Evolutionary conservation across 139 green algal genomes (phyloP).

Genomic region (Micractinium conductrix): DNA sequence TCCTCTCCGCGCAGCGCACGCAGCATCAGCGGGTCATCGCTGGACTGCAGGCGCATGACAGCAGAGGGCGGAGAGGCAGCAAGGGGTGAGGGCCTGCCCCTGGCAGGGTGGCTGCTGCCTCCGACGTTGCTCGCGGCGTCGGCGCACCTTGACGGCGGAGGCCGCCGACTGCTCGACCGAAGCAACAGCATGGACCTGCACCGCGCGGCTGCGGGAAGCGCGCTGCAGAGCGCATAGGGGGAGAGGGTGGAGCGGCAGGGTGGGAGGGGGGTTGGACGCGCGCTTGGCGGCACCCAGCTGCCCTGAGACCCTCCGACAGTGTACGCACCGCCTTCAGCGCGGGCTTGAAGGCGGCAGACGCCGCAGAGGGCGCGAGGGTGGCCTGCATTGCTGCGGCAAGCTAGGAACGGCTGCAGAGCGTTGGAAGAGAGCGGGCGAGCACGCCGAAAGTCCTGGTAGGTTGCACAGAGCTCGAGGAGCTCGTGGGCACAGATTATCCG

Average conservation of each 20-base stretch:
- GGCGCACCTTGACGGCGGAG: background rate
- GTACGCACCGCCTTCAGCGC: constrained; percentile 8
- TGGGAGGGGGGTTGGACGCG: background rate
- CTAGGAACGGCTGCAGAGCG: too few relatives aligned
- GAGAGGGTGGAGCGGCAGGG: background rate
- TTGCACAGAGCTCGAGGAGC: too few relatives aligned
- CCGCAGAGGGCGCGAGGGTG: background rate
- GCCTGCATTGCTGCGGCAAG: too few relatives aligned
- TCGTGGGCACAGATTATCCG: too few relatives aligned
- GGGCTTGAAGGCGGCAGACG: constrained; percentile 13
- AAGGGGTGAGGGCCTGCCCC: background rate
- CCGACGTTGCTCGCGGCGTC: background rate
- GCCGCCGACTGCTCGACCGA: constrained; percentile 23
- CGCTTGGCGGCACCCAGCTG: background rate
- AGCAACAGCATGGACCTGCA: constrained; percentile 26
- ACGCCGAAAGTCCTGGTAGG: too few relatives aligned
- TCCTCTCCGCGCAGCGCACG: constrained; percentile 81
- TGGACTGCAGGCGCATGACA: background rate
- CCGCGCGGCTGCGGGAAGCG: constrained; percentile 4
- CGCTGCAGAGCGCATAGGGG: constrained; percentile 18
- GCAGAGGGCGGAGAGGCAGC: background rate
- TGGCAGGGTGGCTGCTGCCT: background rate
- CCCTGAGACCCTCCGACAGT: too few relatives aligned
- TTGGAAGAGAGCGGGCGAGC: too few relatives aligned
- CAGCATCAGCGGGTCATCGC: constrained; percentile 78